Evolutionary conservation across 2,329 filamentous ascomycete species (phyloP).

Genomic region (Fusarium tupiense): DNA sequence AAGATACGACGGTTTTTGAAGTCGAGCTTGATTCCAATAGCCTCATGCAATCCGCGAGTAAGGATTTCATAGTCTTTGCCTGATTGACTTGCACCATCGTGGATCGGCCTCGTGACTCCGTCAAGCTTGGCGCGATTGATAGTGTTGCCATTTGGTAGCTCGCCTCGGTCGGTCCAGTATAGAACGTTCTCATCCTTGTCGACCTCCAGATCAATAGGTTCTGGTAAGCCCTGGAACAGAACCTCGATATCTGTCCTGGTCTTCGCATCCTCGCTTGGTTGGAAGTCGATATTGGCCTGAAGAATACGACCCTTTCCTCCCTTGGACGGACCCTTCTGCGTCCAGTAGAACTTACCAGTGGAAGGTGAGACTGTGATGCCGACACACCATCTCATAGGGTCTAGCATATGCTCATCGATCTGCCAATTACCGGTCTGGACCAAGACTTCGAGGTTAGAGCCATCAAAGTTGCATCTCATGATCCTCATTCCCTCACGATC

Average conservation of each 20-base stretch:
- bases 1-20: neutral
- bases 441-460: neutral
- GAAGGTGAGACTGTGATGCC: neutral
- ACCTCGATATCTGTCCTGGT: neutral
- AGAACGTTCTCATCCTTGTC: neutral
- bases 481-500: slow-evolving; percentile 6
- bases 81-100: fast-evolving
- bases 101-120: fast-evolving
- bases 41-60: neutral
- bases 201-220: neutral
- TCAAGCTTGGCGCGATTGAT: neutral
- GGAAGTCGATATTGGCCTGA: neutral
- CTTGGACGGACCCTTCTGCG: neutral
- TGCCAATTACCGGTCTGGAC: neutral
- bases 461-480: neutral
- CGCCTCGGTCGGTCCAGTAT: slow-evolving; percentile 7
- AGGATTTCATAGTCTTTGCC: neutral
- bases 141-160: neutral
- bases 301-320: neutral
- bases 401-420: neutral
- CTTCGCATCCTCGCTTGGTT: neutral
- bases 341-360: neutral
- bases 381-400: neutral
- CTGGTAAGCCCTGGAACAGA: neutral
- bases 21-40: neutral